Evolutionary conservation across 768 basidiomycete species (phyloP).

Genomic region (Amanita pallidorosea): DNA sequence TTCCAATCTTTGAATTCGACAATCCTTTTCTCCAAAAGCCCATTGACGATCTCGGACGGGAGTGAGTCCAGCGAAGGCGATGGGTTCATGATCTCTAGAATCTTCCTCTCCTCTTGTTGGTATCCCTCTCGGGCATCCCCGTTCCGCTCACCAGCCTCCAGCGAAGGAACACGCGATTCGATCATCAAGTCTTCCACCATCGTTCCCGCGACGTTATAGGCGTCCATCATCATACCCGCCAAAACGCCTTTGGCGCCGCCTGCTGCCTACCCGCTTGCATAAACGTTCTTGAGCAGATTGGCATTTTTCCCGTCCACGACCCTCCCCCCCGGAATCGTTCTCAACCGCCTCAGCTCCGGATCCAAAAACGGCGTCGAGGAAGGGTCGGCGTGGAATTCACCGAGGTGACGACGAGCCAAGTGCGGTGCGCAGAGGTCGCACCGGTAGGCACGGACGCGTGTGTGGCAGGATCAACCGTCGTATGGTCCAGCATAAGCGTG

Average conservation of each 20-base stretch:
- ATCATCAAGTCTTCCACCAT: conserved; percentile 29
- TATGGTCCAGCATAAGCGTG: conserved; percentile 50
- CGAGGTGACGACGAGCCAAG: conserved; percentile 81
- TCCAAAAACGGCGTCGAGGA: conserved; percentile 39
- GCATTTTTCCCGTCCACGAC: background rate
- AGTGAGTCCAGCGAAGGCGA: conserved; percentile 31
- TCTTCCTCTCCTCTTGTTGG: background rate
- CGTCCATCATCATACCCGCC: conserved; percentile 88
- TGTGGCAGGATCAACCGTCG: conserved; percentile 35
- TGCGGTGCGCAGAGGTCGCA: conserved; percentile 30
- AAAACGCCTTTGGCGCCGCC: conserved; percentile 87
- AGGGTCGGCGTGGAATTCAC: conserved; percentile 69
- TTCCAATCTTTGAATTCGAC: conserved; percentile 70
- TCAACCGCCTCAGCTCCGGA: conserved; percentile 40
- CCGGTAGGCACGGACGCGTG: conserved; percentile 42
- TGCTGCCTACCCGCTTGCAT: conserved; percentile 91
- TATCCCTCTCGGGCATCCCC: background rate
- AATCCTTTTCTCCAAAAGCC: conserved; percentile 29
- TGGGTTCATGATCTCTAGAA: conserved; percentile 19
- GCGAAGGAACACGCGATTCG: conserved; percentile 17
- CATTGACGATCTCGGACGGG: conserved; percentile 37
- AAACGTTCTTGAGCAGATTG: conserved; percentile 27
- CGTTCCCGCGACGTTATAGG: conserved; percentile 66
- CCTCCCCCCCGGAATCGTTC: conserved; percentile 36
- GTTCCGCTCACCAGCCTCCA: conserved; percentile 18